Evolutionary conservation across 1,139 yeast genomes (phyloP), one percentile per base, ranked within the genome.

Genomic region (Blastobotrys indianensis): DNA sequence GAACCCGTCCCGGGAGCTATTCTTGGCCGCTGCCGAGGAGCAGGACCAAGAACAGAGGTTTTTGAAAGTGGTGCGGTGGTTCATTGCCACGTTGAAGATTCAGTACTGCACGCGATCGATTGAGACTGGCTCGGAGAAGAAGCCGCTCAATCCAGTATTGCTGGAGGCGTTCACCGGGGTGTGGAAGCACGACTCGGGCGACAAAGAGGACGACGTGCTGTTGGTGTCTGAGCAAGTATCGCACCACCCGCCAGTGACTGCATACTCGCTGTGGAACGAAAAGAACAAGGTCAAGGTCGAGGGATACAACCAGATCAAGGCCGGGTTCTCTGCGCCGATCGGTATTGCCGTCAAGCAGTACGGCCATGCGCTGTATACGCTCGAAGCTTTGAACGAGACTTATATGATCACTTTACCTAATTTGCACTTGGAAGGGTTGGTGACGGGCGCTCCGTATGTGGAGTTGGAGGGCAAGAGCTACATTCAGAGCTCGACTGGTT

Each of bases 241-340:
- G 52, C 97, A 90, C 67, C 97, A 90, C 63, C 97, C 97, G 13
- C 97, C 97, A 17, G 82, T 85, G 32, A 88, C 97, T 13, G 97
- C 94, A 2, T 92, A 87, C 63, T 76, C 86, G 32, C 75, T 92
- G 46, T 70, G 75, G 61, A 87, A 87, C 62, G 85, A 82, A 53
- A 75, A 79, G 59, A 75, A 83, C 61, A 75, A 83, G 43, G 80
- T 83, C 20, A 67, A 71, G 30, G 70, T 88, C 50, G 85, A 88
- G 64, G 98, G 98, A 39, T 90, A 86, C 69, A 88, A 85, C 62
- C 94, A 94, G 37, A 78, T 90, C 60, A 83, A 79, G 66, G 90
- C 97, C 23, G 79, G 87, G 34, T 80, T 92, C 67, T 76, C 90
- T 17, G 76, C 95, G 33, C 77, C 88, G 20, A 74, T 85, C 23